phyloP scores from a whole-genome alignment of 768 basidiomycete genomes.

The Rhizopogon rudus region DNA sequence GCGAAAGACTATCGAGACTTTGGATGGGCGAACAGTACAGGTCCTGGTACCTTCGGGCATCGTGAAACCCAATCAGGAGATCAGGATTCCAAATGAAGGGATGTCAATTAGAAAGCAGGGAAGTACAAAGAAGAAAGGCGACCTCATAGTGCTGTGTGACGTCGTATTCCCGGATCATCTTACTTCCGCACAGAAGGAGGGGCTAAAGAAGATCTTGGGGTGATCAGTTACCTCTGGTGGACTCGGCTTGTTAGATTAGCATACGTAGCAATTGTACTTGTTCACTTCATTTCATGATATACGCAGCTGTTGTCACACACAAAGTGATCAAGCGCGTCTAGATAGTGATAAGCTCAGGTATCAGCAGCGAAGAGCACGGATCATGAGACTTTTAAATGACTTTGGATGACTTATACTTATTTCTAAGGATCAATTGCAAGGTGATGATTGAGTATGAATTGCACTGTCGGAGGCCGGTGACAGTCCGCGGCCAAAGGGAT shows the following conservation, averaged over 20 bases:
- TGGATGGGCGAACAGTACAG: constrained; percentile 79
- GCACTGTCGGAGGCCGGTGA: neutral
- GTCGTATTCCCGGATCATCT: constrained; percentile 78
- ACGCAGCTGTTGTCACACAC: neutral
- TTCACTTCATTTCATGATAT: constrained; percentile 2
- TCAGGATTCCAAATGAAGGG: constrained; percentile 68
- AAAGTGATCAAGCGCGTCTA: neutral
- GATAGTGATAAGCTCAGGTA: neutral
- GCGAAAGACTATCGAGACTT: constrained; percentile 54
- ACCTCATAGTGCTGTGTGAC: constrained; percentile 80
- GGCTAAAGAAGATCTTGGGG: constrained; percentile 60
- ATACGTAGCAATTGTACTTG: constrained; percentile 1
- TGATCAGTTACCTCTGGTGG: constrained; percentile 14
- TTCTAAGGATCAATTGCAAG: neutral
- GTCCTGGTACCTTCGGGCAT: constrained; percentile 60
- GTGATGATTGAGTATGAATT: neutral
- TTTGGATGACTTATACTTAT: neutral
- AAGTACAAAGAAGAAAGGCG: constrained; percentile 67
- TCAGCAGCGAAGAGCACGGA: neutral
- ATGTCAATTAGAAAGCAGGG: constrained; percentile 90
- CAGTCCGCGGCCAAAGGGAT: neutral
- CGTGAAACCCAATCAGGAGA: constrained; percentile 75
- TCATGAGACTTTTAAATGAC: neutral
- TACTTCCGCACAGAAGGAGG: constrained; percentile 76
- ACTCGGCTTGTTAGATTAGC: constrained; percentile 1